Evolutionary conservation across 2,329 filamentous ascomycete species (phyloP).

Genomic region (Lasiodiplodia gonubiensis): DNA sequence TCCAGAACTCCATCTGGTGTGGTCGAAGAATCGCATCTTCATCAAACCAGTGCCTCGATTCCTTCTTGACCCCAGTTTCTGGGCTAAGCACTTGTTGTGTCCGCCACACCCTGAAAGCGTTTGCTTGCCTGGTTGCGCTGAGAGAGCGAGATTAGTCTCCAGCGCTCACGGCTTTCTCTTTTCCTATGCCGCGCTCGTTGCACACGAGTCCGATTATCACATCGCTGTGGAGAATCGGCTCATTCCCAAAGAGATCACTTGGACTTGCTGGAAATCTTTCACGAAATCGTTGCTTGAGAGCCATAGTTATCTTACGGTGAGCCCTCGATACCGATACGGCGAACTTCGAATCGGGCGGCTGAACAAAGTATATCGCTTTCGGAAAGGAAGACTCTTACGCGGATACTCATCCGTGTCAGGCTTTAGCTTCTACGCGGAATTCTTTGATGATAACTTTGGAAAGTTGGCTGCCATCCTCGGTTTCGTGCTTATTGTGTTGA

Average conservation of each 20-base stretch:
- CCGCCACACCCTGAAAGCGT: neutral
- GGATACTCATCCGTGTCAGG: neutral
- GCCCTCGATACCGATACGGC: conserved; percentile 42
- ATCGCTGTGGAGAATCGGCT: conserved; percentile 42
- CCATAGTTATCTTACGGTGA: neutral
- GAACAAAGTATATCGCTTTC: neutral
- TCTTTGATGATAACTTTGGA: neutral
- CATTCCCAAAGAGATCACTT: conserved; percentile 37
- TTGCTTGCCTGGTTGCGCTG: too few species aligned
- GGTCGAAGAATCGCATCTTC: conserved; percentile 37
- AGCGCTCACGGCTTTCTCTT: conserved; percentile 41
- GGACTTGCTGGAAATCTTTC: neutral
- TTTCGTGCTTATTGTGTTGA: conserved; percentile 37
- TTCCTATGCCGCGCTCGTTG: conserved; percentile 48
- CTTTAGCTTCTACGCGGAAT: neutral
- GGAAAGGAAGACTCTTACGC: neutral
- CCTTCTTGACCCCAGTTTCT: conserved; percentile 41
- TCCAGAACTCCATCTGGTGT: conserved; percentile 27
- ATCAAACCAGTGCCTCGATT: conserved; percentile 45
- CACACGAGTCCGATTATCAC: conserved; percentile 42
- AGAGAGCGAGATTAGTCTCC: too few species aligned
- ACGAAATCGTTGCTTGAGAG: neutral
- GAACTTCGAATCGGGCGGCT: conserved; percentile 35
- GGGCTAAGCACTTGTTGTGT: conserved; percentile 31
- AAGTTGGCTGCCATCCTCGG: neutral